A percentile compares a stretch with the other conserved stretches of the same genome.
These are phyloP conservation scores for Mortierella sp. DNA, from an alignment of 371 early-diverging fungal genomes.

Conservation along the genomic window DNA sequence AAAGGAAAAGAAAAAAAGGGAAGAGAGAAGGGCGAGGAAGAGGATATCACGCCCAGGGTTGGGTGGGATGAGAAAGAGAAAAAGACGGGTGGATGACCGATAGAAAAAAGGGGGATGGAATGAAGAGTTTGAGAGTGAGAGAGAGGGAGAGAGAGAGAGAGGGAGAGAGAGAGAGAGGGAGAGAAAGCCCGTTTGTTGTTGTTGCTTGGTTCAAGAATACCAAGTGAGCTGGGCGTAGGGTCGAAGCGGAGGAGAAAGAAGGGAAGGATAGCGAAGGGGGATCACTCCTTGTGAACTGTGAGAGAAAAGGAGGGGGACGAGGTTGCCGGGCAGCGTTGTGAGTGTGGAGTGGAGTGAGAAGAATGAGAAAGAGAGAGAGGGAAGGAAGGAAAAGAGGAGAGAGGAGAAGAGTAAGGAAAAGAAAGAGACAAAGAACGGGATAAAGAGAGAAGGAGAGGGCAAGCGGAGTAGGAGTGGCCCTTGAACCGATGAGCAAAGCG, in stretches of 20 bases:
- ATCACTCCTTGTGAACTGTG: neutral
- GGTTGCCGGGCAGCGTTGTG: neutral
- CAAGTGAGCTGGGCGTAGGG: neutral
- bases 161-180: too few relatives aligned
- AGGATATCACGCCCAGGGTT: neutral
- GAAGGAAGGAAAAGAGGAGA: neutral
- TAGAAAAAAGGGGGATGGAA: neutral
- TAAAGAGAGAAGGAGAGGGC: neutral
- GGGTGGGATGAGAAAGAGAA: neutral
- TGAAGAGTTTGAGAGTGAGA: too few relatives aligned
- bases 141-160: too few relatives aligned
- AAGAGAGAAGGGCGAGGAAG: neutral
- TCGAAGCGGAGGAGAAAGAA: neutral
- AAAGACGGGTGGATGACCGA: neutral
- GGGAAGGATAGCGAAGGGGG: slow-evolving; percentile 4
- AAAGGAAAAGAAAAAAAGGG: neutral
- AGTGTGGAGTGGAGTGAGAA: neutral
- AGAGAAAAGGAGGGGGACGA: neutral
- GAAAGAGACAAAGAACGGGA: neutral
- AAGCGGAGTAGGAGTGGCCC: too few relatives aligned
- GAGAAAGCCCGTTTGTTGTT: neutral
- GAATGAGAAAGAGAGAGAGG: neutral
- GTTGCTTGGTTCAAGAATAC: neutral
- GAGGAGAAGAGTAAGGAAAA: neutral
- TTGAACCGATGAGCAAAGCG: neutral